Percentiles rank a stretch among this genome's conserved stretches.
These are phyloP conservation scores for Mycena rosella DNA, from an alignment of 768 basidiomycete species.

Conservation along the genomic window DNA sequence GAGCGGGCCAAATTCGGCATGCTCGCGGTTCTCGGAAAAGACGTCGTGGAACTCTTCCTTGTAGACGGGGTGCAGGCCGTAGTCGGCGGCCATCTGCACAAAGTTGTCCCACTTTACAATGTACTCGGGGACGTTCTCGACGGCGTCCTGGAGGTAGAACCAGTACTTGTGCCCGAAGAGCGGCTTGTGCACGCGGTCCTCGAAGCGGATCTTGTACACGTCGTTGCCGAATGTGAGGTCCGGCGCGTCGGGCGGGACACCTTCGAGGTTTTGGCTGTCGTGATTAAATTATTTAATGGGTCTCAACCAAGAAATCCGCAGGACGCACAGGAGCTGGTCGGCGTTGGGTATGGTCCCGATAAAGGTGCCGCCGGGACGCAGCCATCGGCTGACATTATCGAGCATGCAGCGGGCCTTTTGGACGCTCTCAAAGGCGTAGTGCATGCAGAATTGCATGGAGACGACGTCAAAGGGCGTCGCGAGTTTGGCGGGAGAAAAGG, in stretches of 20 bases:
- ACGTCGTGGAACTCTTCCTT: constrained; percentile 93
- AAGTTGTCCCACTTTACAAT: constrained; percentile 97
- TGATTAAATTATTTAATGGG: not conserved
- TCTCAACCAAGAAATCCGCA: too few relatives aligned
- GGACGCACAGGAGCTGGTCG: constrained; percentile 81
- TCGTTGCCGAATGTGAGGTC: constrained; percentile 91
- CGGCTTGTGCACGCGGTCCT: constrained; percentile 70
- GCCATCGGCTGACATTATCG: constrained; percentile 84
- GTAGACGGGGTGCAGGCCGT: constrained; percentile 79
- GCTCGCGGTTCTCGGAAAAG: constrained; percentile 83
- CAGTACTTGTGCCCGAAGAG: constrained; percentile 93
- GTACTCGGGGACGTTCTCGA: constrained; percentile 97
- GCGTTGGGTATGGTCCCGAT: constrained; percentile 98
- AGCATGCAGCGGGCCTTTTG: constrained; percentile 93
- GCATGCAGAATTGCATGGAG: constrained; percentile 99
- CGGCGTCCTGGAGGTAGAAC: constrained; percentile 95
- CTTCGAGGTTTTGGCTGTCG: constrained; percentile 77
- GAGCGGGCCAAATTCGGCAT: constrained; percentile 85
- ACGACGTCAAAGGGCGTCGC: constrained; percentile 90
- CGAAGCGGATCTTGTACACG: constrained; percentile 91
- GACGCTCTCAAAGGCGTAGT: constrained; percentile 96
- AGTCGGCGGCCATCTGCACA: constrained; percentile 87
- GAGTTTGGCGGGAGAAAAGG: constrained; percentile 73
- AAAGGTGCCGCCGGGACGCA: constrained; percentile 90
- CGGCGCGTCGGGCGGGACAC: constrained; percentile 71